Conservation (phyloP, 31 red algal genomes). For the Asparagopsis taxiformis region DNA sequence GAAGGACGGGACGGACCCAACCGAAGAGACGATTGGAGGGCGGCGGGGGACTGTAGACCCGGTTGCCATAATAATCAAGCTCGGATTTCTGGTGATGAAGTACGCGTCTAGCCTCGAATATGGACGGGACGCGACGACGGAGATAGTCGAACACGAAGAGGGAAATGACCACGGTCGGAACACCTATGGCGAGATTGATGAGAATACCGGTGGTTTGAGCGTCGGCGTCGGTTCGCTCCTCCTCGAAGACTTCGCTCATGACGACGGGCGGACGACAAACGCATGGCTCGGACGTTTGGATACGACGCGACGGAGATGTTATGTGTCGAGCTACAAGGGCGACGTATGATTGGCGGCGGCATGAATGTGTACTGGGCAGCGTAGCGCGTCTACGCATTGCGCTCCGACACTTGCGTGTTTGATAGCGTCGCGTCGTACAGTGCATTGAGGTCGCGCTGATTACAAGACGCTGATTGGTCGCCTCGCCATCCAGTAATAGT, state of each 20-base stretch:
- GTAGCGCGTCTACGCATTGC: too few relatives aligned
- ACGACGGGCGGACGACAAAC: background rate
- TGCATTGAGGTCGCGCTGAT: too few relatives aligned
- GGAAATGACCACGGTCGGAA: slow-evolving; percentile 15
- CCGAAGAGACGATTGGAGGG: slow-evolving; percentile 49
- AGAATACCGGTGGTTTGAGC: slow-evolving; percentile 55
- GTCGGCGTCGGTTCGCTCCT: slow-evolving; percentile 24
- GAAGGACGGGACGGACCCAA: slow-evolving; percentile 48
- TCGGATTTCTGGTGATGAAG: slow-evolving; percentile 18
- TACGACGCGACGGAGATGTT: too few relatives aligned
- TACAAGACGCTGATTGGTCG: too few relatives aligned
- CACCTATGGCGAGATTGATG: slow-evolving; percentile 52
- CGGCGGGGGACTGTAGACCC: slow-evolving; percentile 43
- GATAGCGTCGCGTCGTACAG: too few relatives aligned
- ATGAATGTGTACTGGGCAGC: too few relatives aligned
- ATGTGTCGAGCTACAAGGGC: too few relatives aligned
- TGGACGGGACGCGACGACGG: slow-evolving; percentile 36
- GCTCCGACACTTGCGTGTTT: too few relatives aligned
- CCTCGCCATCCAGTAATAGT: too few relatives aligned
- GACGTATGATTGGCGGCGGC: too few relatives aligned
- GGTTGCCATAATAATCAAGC: slow-evolving; percentile 41
- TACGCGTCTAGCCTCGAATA: slow-evolving; percentile 59
- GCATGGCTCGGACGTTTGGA: background rate
- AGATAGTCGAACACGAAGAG: slow-evolving; percentile 60
- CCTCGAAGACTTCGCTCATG: background rate